Percentiles rank a stretch among this genome's conserved stretches.
Evolutionary conservation across 129 eudicot species (phyloP).

Genomic region (Tagetes erecta): DNA sequence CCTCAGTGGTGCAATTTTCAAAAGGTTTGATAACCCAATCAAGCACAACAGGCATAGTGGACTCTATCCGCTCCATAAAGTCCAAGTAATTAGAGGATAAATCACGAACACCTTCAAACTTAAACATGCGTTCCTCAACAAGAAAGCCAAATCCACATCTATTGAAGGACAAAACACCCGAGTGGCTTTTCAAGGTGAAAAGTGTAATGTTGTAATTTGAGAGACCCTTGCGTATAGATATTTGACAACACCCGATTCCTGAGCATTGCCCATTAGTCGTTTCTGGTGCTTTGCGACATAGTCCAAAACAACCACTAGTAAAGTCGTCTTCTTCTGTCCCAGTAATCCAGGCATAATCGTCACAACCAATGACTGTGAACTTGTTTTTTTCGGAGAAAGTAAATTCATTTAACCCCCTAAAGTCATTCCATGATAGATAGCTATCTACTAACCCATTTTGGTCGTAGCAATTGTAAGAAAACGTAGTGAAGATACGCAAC

Average conservation of each 20-base stretch:
- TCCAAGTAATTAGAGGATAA: neutral
- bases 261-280: neutral
- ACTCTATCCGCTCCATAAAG: neutral
- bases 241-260: slow-evolving; percentile 3
- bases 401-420: neutral
- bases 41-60: neutral
- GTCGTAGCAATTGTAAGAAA: neutral
- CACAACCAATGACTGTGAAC: slow-evolving; percentile 11
- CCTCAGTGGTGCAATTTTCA: neutral
- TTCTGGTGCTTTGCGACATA: neutral
- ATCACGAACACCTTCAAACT: neutral
- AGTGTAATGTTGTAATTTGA: neutral
- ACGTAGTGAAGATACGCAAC: neutral
- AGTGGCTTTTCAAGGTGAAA: neutral
- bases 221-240: neutral
- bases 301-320: neutral
- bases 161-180: neutral
- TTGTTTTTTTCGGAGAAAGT: slow-evolving; percentile 4
- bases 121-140: neutral
- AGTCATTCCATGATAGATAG: neutral
- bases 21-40: neutral
- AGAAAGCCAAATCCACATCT: neutral
- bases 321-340: neutral
- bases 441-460: neutral
- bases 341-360: neutral